Evolutionary conservation across 2,329 filamentous ascomycete genomes (phyloP), one percentile per base, ranked within the genome.

Genomic region (Alternaria sp.): DNA sequence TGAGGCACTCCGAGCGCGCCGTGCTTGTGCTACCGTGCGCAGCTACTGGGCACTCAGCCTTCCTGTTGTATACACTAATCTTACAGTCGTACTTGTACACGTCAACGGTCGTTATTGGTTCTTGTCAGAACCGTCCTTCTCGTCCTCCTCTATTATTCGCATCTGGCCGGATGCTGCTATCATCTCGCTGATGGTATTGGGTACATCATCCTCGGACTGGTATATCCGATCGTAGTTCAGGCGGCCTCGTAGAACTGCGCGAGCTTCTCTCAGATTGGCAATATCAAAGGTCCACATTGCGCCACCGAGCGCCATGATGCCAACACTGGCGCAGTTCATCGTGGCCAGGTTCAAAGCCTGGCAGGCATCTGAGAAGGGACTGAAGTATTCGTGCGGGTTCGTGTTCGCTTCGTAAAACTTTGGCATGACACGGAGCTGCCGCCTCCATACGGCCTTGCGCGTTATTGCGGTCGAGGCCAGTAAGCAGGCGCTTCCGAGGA

Each of bases 331-430:
- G 12, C 96, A 92, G 72, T 97, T 97, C 70, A 97, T 85, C 0
- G 94, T 97, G 0, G 95, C 96, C 36, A 97, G 83, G 52, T 90
- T 91, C 21, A 99, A 83, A 0, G 95, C 95, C 80, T 97, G 91
- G 32, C 91, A 81, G 1, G 95, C 95, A 67, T 97, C 90, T 43
- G 91, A 77, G 1, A 88, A 85, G 8, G 89, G 89, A 73, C 90
- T 90, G 26, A 88, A 85, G 47, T 79, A 76, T 51, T 79, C 83
- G 53, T 82, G 77, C 6, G 80, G 76, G 30, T 80, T 79, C 67
- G 83, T 80, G 69, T 87, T 88, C 78, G 86, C 87, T 13, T 87
- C 83, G 85, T 91, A 97, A 83, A 91, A 95, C 50, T 86, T 87
- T 11, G 94, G 93, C 43, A 88, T 81, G 12, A 88, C 82, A 21